These are phyloP conservation scores for Thelonectria discophora DNA, from an alignment of 2,329 filamentous ascomycete genomes.

Conservation along the genomic window DNA sequence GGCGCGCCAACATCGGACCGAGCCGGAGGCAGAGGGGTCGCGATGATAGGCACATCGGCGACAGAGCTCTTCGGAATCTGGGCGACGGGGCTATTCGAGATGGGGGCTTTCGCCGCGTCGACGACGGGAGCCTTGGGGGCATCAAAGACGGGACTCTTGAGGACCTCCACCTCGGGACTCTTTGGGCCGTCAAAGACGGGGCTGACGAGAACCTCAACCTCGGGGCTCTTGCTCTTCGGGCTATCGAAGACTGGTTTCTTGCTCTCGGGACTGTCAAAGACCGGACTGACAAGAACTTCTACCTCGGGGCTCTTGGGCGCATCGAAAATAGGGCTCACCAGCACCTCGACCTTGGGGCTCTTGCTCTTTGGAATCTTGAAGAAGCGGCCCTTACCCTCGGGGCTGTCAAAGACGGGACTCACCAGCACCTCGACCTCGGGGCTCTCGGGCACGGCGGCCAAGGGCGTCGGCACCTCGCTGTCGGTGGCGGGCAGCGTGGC, in stretches of 20 bases:
- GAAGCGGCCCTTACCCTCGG: conserved; percentile 9
- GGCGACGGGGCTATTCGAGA: not conserved
- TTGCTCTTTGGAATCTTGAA: no score
- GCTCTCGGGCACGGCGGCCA: conserved; percentile 31
- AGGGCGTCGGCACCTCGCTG: conserved; percentile 20
- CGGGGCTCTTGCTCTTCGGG: conserved; percentile 22
- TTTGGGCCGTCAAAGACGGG: no score
- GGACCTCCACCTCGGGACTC: not conserved
- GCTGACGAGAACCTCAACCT: not conserved
- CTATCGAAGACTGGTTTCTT: conserved; percentile 13
- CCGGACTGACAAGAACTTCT: not conserved
- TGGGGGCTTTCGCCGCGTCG: not conserved
- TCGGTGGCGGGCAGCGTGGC: not conserved
- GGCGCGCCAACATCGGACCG: conserved; percentile 18
- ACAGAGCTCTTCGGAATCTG: conserved; percentile 14
- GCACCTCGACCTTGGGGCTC: conserved; percentile 5
- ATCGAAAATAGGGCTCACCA: no score
- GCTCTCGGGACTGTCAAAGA: not conserved
- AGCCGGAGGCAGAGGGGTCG: conserved; percentile 27
- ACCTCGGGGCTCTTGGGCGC: conserved; percentile 2
- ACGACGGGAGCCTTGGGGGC: conserved; percentile 1
- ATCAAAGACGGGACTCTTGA: conserved; percentile 16
- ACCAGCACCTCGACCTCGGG: not conserved
- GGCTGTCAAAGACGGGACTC: not conserved
- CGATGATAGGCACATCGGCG: conserved; percentile 15